phyloP scores from a whole-genome alignment of 805 yeast species.

The Candida ovalis region DNA sequence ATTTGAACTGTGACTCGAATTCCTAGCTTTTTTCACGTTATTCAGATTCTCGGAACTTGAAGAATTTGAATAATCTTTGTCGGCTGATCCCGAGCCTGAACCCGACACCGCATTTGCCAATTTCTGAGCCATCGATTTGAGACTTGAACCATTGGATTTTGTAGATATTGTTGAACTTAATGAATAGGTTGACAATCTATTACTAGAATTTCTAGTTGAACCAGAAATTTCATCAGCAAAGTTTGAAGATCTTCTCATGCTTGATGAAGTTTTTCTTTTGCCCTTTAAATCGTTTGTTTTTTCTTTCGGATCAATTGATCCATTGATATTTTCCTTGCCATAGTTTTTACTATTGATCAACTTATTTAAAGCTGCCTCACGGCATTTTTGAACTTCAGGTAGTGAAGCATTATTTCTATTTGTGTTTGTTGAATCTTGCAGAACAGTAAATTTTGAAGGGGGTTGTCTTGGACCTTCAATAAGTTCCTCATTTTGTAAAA shows the following conservation, averaged over 20 bases:
- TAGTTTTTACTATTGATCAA: conserved; percentile 5
- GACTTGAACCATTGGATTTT: conserved; percentile 19
- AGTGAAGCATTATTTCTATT: neutral
- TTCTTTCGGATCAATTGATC: neutral
- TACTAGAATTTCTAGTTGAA: conserved; percentile 6
- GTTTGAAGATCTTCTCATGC: conserved; percentile 2
- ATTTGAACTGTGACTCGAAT: conserved; percentile 4
- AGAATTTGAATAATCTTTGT: neutral
- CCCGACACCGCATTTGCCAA: conserved; percentile 17
- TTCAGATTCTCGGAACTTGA: neutral
- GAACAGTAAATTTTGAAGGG: neutral
- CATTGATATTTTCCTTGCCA: conserved; percentile 3
- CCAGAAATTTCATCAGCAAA: conserved; percentile 1
- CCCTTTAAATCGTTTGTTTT: conserved; percentile 1
- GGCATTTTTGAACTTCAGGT: conserved; percentile 1
- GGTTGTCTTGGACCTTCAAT: neutral
- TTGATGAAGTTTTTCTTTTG: conserved; percentile 4
- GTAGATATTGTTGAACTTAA: conserved; percentile 18
- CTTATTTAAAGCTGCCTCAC: conserved; percentile 11
- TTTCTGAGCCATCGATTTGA: conserved; percentile 22
- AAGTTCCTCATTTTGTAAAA: conserved; percentile 9
- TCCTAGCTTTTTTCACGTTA: neutral
- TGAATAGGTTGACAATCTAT: conserved; percentile 17
- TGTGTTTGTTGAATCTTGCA: neutral
- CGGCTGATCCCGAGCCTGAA: neutral